These are phyloP conservation scores for Rhodotorula babjevae DNA, from an alignment of 768 basidiomycete genomes.

Conservation along the genomic window DNA sequence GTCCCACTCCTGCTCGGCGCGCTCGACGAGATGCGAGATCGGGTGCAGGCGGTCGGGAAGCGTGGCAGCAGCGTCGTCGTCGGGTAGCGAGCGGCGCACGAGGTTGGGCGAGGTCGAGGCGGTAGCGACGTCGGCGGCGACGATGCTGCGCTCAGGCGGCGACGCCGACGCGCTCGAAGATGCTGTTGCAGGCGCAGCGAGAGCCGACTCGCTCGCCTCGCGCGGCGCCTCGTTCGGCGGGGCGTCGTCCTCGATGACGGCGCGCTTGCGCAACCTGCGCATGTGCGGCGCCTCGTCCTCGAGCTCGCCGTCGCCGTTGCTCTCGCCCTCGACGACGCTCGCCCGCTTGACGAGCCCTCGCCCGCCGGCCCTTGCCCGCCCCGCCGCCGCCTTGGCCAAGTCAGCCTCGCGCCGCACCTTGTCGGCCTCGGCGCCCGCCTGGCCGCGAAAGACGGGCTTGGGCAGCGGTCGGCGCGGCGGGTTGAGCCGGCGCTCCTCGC, in stretches of 20 bases:
- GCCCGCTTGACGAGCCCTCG: not conserved
- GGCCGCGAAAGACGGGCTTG: conserved; percentile 4
- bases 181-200: too few species aligned
- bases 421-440: not conserved
- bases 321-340: not conserved
- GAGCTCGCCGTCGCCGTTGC: too few species aligned
- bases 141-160: too few species aligned
- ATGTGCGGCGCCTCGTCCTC: not conserved
- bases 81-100: not conserved
- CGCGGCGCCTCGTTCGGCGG: too few species aligned
- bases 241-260: not conserved
- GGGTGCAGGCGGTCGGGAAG: conserved; percentile 48
- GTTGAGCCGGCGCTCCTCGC: not conserved
- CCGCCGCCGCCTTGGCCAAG: too few species aligned
- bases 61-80: not conserved
- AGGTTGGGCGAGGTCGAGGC: not conserved
- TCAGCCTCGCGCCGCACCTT: not conserved
- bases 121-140: too few species aligned
- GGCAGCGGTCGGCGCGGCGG: not conserved
- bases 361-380: too few species aligned
- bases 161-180: not conserved
- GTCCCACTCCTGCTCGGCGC: conserved; percentile 51
- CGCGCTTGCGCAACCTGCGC: not conserved
- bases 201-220: too few species aligned
- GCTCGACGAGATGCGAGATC: conserved; percentile 51